Base-by-base conservation (phyloP, 1,284 basidiomycete genomes). In the Caloboletus firmus region DNA sequence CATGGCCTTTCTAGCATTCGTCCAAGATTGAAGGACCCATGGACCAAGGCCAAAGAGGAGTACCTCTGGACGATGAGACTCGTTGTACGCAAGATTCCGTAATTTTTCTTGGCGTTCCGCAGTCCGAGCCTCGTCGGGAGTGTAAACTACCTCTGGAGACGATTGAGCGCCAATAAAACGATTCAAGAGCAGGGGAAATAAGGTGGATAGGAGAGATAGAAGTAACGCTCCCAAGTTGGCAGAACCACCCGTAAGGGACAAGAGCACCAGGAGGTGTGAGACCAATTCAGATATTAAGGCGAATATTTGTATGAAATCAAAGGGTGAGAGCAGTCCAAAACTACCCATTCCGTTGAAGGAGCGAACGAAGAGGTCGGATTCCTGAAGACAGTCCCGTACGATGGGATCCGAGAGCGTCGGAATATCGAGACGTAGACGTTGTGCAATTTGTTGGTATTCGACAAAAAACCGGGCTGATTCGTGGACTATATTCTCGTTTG, bases 11-110 rank as follows among this genome's bases (percentile, higher is more conserved):
- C 85, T 73, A 6, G 87, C 83, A 34, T 67, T 75, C 3, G 84
- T 79, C 91, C 90, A 93, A 2, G 81, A 81, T 51, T 80, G 76
- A 53, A 93, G 72, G 53, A 93, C 85, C 90, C 91, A 93, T 32
- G 87, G 85, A 18, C 84, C 85, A 11, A 93, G 77, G 7, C 89
- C 89, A 66, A 93, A 94, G 7, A 93, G 74, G 36, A 86, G 77
- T 18, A 93, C 79, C 69, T 94, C 91, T 24, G 87, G 83, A 26
- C 88, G 83, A 65, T 88, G 81, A 0, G 73, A 64, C 42, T 89
- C 87, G 62, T 81, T 87, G 63, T 86, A 81, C 0, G 83, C 89
- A 42, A 92, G 73, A 60, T 79, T 81, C 12, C 87, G 83, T 78
- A 91, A 82, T 42, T 79, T 80, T 63, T 91, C 88, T 62, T 87